Percentiles rank a stretch among this genome's conserved stretches.
Conservation (phyloP, 2,329 filamentous ascomycete species). For the Neofusicoccum cordaticola region DNA sequence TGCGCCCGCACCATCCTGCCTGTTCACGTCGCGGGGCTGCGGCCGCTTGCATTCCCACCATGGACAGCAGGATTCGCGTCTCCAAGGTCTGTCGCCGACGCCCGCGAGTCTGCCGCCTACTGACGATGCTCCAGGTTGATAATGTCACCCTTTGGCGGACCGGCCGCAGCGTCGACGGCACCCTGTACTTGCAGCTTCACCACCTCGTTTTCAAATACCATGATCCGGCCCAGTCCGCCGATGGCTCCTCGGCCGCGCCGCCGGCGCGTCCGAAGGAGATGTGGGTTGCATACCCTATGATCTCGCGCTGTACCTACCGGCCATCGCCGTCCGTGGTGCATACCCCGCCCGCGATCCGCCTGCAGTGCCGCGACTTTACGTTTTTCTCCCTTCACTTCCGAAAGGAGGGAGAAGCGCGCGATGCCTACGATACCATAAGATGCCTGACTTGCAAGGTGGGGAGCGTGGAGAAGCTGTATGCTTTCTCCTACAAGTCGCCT, state of each 20-base stretch:
- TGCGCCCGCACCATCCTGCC: not conserved
- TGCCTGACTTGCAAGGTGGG: conserved; percentile 77
- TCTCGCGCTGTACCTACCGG: conserved; percentile 74
- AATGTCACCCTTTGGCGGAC: conserved; percentile 59
- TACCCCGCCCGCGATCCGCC: conserved; percentile 75
- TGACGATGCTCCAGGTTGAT: conserved; percentile 50
- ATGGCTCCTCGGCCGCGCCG: conserved; percentile 35
- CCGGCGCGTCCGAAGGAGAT: conserved; percentile 58
- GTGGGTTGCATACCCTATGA: conserved; percentile 95
- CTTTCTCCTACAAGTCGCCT: conserved; percentile 78
- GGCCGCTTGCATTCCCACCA: conserved; percentile 21
- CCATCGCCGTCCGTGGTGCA: conserved; percentile 68
- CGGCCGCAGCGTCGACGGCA: conserved; percentile 56
- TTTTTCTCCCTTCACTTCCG: conserved; percentile 88
- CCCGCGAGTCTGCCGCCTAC: not conserved
- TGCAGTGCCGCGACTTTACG: conserved; percentile 90
- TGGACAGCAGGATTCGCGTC: conserved; percentile 46
- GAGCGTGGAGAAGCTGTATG: conserved; percentile 83
- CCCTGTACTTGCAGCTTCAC: conserved; percentile 61
- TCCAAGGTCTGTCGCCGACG: conserved; percentile 38
- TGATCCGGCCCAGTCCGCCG: conserved; percentile 37
- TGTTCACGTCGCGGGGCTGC: conserved; percentile 13
- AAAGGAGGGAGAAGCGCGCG: conserved; percentile 70
- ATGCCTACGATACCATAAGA: conserved; percentile 85
- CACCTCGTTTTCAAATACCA: conserved; percentile 63